phyloP scores from a whole-genome alignment of 2,329 filamentous ascomycete genomes.

The Botryotinia calthae region DNA sequence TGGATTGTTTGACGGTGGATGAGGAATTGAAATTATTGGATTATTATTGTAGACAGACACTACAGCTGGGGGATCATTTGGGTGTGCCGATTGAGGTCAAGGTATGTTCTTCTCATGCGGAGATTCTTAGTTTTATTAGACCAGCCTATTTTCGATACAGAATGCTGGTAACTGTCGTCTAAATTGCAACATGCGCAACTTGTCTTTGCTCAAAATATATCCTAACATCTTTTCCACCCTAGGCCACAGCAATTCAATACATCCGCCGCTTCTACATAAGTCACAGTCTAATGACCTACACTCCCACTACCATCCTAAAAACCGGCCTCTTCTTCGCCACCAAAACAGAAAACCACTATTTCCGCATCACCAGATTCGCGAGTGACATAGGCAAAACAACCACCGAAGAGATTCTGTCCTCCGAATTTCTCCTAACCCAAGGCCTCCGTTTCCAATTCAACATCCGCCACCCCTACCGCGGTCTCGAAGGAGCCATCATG shows the following conservation, averaged over 20 bases:
- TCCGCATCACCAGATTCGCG: slow-evolving; percentile 58
- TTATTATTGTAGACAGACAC: slow-evolving; percentile 67
- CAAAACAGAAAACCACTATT: slow-evolving; percentile 84
- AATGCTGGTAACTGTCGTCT: too few relatives aligned
- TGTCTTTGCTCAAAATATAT: not conserved
- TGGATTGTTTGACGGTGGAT: slow-evolving; percentile 77
- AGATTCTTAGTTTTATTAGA: not conserved
- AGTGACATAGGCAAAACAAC: slow-evolving; percentile 68
- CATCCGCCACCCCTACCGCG: slow-evolving; percentile 84
- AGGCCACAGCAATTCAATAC: slow-evolving; percentile 52
- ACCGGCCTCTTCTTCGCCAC: slow-evolving; percentile 90
- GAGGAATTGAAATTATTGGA: slow-evolving; percentile 82
- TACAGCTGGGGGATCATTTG: slow-evolving; percentile 58
- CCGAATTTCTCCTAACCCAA: slow-evolving; percentile 90
- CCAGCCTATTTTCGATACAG: fast-evolving
- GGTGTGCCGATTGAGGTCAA: slow-evolving; percentile 60
- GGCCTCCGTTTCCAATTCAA: slow-evolving; percentile 92
- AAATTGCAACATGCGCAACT: not conserved
- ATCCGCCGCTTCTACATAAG: slow-evolving; percentile 93
- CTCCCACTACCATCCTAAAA: slow-evolving; percentile 83
- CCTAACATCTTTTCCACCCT: not conserved
- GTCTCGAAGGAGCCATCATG: slow-evolving; percentile 81
- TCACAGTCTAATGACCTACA: slow-evolving; percentile 95
- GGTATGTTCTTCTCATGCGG: slow-evolving; percentile 42
- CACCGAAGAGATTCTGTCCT: slow-evolving; percentile 79